A percentile compares a stretch with the other conserved stretches of the same genome.
phyloP scores from a whole-genome alignment of 176 grass and related monocot genomes.

The Carex pumila region DNA sequence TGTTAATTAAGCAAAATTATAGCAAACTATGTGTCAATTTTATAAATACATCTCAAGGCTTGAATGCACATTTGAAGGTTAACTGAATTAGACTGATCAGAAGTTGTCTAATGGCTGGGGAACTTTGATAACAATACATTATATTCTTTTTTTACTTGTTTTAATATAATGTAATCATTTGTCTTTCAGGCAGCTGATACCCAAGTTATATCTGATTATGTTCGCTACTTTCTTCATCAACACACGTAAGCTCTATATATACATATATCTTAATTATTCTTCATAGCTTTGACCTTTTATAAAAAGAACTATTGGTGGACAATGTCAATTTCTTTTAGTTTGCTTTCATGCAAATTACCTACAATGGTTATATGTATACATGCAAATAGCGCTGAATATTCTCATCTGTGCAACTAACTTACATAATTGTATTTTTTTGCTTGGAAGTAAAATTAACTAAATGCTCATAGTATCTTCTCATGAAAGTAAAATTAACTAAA shows the following conservation, averaged over 20 bases:
- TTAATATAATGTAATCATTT: not conserved
- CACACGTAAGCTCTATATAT: constrained; percentile 62
- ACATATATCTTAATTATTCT: not conserved
- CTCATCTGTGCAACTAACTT: not conserved
- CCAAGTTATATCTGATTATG: constrained; percentile 91
- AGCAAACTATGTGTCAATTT: not conserved
- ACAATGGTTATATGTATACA: not conserved
- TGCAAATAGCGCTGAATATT: not conserved
- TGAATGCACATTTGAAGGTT: not conserved
- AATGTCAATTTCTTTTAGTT: not conserved
- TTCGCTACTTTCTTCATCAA: constrained; percentile 92
- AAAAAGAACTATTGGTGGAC: not conserved
- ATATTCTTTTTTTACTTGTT: not conserved
- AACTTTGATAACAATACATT: not conserved
- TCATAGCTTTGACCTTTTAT: not conserved
- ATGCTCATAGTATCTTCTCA: no score
- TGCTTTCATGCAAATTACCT: not conserved
- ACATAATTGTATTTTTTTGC: not conserved
- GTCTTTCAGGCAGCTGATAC: constrained; percentile 67
- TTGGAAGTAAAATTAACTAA: not conserved
- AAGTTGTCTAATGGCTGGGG: not conserved
- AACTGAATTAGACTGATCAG: not conserved
- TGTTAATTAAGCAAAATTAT: not conserved
- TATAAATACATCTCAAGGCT: not conserved
- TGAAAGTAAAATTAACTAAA: no score